Percentiles rank a stretch among this genome's conserved stretches.
phyloP scores from a whole-genome alignment of 129 eudicot species.

The Daucus carota region DH1_v3.0 NC_030387.2:19890001-19890500 shows the following conservation, averaged over 20 bases:
- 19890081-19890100: conserved; percentile 76
- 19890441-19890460: conserved; percentile 63
- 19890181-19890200: conserved; percentile 79
- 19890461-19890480: conserved; percentile 35
- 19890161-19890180: conserved; percentile 90
- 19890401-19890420: conserved; percentile 47
- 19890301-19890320: conserved; percentile 76
- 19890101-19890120: conserved; percentile 81
- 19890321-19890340: conserved; percentile 78
- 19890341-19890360: conserved; percentile 55
- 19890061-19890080: conserved; percentile 80
- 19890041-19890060: conserved; percentile 91
- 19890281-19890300: conserved; percentile 79
- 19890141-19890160: conserved; percentile 86
- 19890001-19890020: conserved; percentile 66
- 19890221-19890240: conserved; percentile 71
- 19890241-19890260: conserved; percentile 81
- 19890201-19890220: conserved; percentile 88
- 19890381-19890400: conserved; percentile 89
- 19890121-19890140: conserved; percentile 76
- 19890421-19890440: conserved; percentile 78
- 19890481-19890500: conserved; percentile 20
- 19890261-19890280: conserved; percentile 89
- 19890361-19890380: conserved; percentile 69
- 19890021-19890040: conserved; percentile 91